Conservation (phyloP, 2,329 filamentous ascomycete species). For the Meredithiella fracta region DNA sequence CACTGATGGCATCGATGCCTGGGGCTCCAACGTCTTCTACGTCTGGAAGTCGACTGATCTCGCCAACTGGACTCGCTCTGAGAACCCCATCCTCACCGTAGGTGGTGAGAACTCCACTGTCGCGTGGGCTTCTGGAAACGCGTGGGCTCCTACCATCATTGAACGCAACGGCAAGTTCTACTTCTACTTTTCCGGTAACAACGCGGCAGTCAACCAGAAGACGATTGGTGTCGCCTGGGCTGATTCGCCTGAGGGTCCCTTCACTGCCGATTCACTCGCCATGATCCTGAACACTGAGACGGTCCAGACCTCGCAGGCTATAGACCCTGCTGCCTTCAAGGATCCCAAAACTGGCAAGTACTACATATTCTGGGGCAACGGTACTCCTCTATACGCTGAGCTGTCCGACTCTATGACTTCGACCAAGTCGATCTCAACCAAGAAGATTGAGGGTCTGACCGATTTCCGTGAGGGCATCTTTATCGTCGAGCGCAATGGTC, state of each 20-base stretch:
- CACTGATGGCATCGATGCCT: conserved; percentile 28
- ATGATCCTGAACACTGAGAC: conserved; percentile 38
- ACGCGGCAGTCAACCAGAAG: conserved; percentile 37
- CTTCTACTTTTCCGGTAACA: conserved; percentile 41
- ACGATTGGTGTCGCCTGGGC: conserved; percentile 45
- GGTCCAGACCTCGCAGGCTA: conserved; percentile 27
- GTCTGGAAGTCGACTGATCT: conserved; percentile 30
- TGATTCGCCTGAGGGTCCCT: conserved; percentile 41
- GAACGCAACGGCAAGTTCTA: conserved; percentile 44
- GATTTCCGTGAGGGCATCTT: conserved; percentile 29
- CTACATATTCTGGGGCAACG: conserved; percentile 47
- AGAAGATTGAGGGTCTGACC: conserved; percentile 22
- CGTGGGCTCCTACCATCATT: conserved; percentile 50
- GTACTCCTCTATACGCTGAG: conserved; percentile 26
- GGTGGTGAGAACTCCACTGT: conserved; percentile 33
- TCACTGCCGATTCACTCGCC: conserved; percentile 33
- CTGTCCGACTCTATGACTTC: conserved; percentile 30
- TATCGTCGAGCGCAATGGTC: conserved; percentile 27
- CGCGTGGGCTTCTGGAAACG: conserved; percentile 48
- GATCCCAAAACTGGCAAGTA: conserved; percentile 40
- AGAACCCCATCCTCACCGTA: conserved; percentile 28
- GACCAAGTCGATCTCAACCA: conserved; percentile 23
- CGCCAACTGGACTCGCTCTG: conserved; percentile 25
- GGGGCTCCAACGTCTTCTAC: conserved; percentile 32
- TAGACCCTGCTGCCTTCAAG: conserved; percentile 45